Evolutionary conservation across 495 filamentous ascomycete species (phyloP).

Genomic region (Tetracladium setigerum): DNA sequence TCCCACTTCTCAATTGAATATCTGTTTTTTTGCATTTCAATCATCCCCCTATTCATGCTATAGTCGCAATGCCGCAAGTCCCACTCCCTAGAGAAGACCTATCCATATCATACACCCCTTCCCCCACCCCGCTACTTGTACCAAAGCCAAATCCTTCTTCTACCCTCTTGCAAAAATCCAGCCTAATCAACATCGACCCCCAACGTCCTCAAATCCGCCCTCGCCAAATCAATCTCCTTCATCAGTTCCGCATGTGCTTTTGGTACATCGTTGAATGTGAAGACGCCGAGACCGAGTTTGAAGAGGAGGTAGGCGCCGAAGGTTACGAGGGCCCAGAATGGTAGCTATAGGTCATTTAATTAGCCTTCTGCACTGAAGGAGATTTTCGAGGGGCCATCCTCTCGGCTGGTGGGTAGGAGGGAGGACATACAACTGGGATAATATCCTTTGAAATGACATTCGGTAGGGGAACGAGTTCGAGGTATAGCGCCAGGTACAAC

Average conservation of each 20-base stretch:
- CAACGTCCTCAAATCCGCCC: constrained; percentile 55
- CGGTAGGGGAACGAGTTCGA: constrained; percentile 80
- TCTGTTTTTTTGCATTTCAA: too few species aligned
- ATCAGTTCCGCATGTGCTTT: constrained; percentile 86
- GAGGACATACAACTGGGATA: constrained; percentile 55
- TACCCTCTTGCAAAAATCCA: background rate
- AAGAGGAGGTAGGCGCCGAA: constrained; percentile 92
- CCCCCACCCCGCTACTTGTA: too few species aligned
- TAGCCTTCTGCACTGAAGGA: background rate
- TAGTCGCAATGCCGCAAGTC: too few species aligned
- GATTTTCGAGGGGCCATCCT: background rate
- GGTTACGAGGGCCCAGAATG: constrained; percentile 84
- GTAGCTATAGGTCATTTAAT: constrained; percentile 48
- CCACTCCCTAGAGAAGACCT: too few species aligned
- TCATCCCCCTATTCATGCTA: too few species aligned
- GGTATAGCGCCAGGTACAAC: constrained; percentile 83
- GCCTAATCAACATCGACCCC: constrained; percentile 67
- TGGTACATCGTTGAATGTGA: constrained; percentile 95
- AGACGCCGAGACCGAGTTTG: constrained; percentile 82
- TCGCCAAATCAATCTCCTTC: constrained; percentile 65
- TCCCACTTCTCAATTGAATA: too few species aligned
- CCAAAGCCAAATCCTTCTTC: background rate
- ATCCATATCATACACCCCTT: too few species aligned
- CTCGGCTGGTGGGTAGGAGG: background rate
- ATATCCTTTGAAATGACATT: constrained; percentile 62